Conservation (phyloP, 2,329 filamentous ascomycete species). For the Sclerotinia trifoliorum region DNA sequence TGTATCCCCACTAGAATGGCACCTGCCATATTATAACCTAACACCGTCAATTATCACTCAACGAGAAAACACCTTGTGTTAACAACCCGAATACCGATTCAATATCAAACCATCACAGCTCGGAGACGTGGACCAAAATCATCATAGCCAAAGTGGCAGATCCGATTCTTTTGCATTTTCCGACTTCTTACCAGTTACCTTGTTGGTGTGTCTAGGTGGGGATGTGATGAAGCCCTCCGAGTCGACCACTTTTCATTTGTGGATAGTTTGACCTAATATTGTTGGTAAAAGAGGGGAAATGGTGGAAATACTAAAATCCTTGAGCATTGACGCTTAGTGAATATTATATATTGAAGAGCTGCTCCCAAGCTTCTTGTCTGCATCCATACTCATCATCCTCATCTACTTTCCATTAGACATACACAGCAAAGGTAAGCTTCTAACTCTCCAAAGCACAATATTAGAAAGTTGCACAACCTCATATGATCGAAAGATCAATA, state of each 20-base stretch:
- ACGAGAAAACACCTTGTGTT: not conserved
- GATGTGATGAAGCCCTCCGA: not conserved
- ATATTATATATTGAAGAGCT: slow-evolving; percentile 9
- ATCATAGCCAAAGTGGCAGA: not conserved
- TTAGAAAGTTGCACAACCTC: not conserved
- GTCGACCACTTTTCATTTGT: slow-evolving; percentile 16
- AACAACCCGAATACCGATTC: slow-evolving; percentile 15
- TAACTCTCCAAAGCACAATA: not conserved
- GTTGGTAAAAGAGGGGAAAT: slow-evolving; percentile 5
- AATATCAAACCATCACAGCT: not conserved
- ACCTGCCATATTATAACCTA: no score
- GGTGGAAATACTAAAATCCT: not conserved
- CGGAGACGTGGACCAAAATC: slow-evolving; percentile 8
- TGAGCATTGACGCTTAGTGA: not conserved
- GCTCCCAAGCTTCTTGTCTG: not conserved
- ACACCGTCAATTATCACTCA: not conserved
- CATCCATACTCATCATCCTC: not conserved
- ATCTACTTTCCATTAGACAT: not conserved
- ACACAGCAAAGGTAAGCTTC: slow-evolving; percentile 9
- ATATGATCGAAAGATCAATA: not conserved
- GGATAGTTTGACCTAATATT: slow-evolving; percentile 9
- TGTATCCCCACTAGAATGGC: no score
- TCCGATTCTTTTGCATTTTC: not conserved
- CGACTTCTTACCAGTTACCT: slow-evolving; percentile 6
- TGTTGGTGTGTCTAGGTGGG: not conserved